phyloP scores from a whole-genome alignment of 257 asterid species.

The Verbascum thapsus region DNA sequence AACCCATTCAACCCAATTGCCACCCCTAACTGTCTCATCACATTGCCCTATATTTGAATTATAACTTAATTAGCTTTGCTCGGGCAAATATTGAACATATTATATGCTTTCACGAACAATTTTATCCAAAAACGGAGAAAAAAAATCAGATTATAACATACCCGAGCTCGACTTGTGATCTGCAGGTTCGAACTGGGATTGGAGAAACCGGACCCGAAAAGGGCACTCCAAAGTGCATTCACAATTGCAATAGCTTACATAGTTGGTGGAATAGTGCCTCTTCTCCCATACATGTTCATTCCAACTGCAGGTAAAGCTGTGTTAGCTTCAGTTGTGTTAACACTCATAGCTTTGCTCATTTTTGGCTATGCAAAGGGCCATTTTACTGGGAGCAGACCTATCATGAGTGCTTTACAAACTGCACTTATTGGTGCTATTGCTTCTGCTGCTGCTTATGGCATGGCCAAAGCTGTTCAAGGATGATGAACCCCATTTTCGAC shows the following conservation, averaged over 20 bases:
- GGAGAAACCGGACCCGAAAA: slow-evolving; percentile 93
- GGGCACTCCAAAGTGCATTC: slow-evolving; percentile 84
- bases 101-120: too few species aligned
- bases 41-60: too few species aligned
- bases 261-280: slow-evolving; percentile 86
- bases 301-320: slow-evolving; percentile 61
- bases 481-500: too few species aligned
- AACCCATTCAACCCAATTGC: too few species aligned
- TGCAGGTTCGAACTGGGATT: slow-evolving; percentile 90
- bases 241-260: slow-evolving; percentile 81
- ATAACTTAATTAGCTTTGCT: too few species aligned
- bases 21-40: too few species aligned
- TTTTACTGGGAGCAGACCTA: slow-evolving; percentile 74
- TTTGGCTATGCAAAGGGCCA: slow-evolving; percentile 88
- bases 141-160: too few species aligned
- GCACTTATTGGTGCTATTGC: slow-evolving; percentile 93
- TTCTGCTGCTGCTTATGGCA: slow-evolving; percentile 93
- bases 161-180: neutral
- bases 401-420: slow-evolving; percentile 72
- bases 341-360: slow-evolving; percentile 67
- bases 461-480: slow-evolving; percentile 81
- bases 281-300: slow-evolving; percentile 77
- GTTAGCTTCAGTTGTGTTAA: slow-evolving; percentile 58
- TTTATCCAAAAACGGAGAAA: too few species aligned
- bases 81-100: too few species aligned